A percentile compares a stretch with the other conserved stretches of the same genome.
Conservation (phyloP, 2,329 filamentous ascomycete species). For the Fonsecaea pugnacius region DNA sequence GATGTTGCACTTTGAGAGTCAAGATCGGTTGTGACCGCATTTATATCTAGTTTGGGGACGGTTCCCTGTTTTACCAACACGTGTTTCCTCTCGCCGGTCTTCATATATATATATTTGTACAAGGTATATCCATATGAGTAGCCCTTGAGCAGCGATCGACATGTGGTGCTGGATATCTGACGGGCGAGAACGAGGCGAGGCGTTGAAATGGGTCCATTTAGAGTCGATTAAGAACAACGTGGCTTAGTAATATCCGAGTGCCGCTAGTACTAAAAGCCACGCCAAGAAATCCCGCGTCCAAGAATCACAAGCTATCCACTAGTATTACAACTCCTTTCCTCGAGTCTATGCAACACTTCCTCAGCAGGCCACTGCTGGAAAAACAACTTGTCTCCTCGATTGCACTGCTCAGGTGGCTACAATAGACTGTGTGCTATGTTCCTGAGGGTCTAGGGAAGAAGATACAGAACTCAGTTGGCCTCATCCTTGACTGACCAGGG, state of each 20-base stretch:
- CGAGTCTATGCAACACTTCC: neutral
- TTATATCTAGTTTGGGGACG: too few relatives aligned
- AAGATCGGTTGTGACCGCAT: too few relatives aligned
- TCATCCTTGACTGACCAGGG: conserved; percentile 7
- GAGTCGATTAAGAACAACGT: neutral
- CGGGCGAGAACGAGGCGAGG: neutral
- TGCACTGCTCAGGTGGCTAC: neutral
- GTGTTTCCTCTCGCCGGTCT: too few relatives aligned
- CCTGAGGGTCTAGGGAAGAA: neutral
- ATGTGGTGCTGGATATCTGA: neutral
- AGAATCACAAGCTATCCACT: conserved; percentile 2
- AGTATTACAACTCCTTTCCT: neutral
- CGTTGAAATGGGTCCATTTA: neutral
- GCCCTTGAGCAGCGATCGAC: neutral
- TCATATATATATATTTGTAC: neutral
- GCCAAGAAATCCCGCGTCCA: neutral
- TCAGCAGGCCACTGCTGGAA: neutral
- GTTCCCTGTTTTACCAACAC: too few relatives aligned
- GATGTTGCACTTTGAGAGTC: neutral
- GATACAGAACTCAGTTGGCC: neutral
- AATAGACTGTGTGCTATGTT: neutral
- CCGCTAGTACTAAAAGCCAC: neutral
- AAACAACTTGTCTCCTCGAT: neutral
- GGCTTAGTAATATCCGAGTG: neutral
- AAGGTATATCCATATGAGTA: neutral